Evolutionary conservation across 495 filamentous ascomycete species (phyloP), one percentile per base, ranked within the genome.

Genomic region (Penicillium longicatenatum): DNA sequence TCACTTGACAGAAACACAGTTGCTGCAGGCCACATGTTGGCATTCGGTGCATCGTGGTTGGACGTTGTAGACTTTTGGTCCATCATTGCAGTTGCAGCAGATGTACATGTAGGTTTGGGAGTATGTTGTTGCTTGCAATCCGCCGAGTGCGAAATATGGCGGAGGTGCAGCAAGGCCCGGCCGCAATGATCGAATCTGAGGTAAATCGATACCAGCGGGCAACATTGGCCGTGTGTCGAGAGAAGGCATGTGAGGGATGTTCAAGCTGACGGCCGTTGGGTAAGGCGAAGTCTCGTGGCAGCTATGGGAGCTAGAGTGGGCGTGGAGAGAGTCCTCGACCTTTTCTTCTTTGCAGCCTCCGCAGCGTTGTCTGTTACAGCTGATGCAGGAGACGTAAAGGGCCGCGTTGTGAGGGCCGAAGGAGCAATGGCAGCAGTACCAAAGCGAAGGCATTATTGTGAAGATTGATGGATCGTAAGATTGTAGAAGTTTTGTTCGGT

Each of bases 11-110:
- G 60, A 50, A 11, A 19, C 26, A 70, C 76, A 79, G 19, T 1
- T 4, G 0, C 4, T 0, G 62, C 76, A 79, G 22, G 60, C 62
- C 8, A 9, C 19, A 22, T 79, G 76, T 9, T 63, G 0, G 62
- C 76, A 79, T 4, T 30, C 41, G 1, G 74, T 61, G 50, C 76
- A 79, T 6, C 19, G 17, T 0, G 70, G 67, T 54, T 79, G 70
- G 29, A 49, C 17, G n/a, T 70, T 54, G 58, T 59, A 78, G 20
- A 75, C 52, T 50, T 79, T 78, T 0, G 76, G 76, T 0, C 76
- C 76, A 26, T 79, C 76, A 0, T 56, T 16, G 57, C 76, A 79
- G 1, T 56, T 3, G 64, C 76, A 79, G 66, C 76, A 79, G 50
- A 73, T 64, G 49, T 72, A 79, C 59, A 74, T 58, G 48, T 67